Conservation (phyloP, 768 basidiomycete species). For the Mycena venus region DNA sequence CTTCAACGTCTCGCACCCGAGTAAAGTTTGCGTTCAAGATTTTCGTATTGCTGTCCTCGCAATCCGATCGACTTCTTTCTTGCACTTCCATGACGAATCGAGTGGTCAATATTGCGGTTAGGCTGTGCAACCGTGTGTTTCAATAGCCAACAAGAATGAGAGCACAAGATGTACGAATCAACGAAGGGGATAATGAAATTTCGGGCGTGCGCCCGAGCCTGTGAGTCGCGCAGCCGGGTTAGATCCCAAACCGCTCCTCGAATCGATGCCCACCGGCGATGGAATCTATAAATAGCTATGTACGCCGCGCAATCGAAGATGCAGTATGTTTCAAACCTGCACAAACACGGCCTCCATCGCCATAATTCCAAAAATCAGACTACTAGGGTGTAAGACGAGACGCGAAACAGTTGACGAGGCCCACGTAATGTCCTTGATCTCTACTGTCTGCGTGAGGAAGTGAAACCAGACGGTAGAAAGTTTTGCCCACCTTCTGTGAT, state of each 20-base stretch:
- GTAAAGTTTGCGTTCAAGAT: too few species aligned
- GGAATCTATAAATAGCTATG: not conserved
- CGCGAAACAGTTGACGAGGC: too few species aligned
- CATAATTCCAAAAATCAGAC: constrained; percentile 17
- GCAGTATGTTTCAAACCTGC: not conserved
- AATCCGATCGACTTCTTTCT: not conserved
- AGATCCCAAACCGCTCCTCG: not conserved
- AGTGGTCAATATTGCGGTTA: not conserved
- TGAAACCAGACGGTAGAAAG: too few species aligned
- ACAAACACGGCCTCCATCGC: constrained; percentile 21
- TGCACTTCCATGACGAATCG: not conserved
- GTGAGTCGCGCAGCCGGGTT: not conserved
- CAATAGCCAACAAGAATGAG: not conserved
- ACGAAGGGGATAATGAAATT: constrained; percentile 15
- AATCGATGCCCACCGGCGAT: not conserved
- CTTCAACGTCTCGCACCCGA: too few species aligned
- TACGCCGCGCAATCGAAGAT: not conserved
- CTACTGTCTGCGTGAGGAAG: not conserved
- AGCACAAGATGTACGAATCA: not conserved
- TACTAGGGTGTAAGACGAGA: too few species aligned
- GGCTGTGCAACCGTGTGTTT: not conserved
- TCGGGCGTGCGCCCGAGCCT: constrained; percentile 10
- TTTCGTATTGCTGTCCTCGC: too few species aligned
- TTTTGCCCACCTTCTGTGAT: not conserved
- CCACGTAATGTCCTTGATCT: constrained; percentile 3